Evolutionary conservation across 257 asterid species (phyloP).

Genomic region (Primulina tabacum): DNA sequence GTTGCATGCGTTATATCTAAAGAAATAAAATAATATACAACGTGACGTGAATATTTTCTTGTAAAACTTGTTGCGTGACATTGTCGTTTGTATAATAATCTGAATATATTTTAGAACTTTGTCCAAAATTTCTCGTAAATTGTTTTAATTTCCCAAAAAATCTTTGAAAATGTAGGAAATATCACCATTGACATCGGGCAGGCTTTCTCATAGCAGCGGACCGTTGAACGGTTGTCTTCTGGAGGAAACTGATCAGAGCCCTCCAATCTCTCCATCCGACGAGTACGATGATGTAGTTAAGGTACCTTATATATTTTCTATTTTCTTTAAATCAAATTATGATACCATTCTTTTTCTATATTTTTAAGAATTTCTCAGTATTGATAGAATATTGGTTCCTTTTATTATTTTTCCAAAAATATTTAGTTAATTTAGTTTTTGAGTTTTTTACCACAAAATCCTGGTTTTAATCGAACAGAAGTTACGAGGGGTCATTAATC

Average conservation of each 20-base stretch:
- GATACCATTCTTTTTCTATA: neutral
- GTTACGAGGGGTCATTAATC: neutral
- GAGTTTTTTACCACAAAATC: neutral
- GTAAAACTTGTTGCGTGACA: neutral
- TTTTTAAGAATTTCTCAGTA: neutral
- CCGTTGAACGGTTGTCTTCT: slow-evolving; percentile 76
- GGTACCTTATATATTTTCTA: slow-evolving; percentile 33
- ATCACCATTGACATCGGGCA: slow-evolving; percentile 94
- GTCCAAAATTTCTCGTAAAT: too few relatives aligned
- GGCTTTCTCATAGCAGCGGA: slow-evolving; percentile 97
- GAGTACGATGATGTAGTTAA: slow-evolving; percentile 95
- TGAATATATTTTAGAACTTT: neutral
- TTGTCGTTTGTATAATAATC: too few relatives aligned
- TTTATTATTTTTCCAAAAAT: too few relatives aligned
- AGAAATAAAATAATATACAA: neutral
- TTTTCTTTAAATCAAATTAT: neutral
- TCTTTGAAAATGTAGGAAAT: slow-evolving; percentile 55
- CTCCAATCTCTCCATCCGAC: slow-evolving; percentile 86
- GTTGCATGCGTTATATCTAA: neutral
- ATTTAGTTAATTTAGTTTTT: neutral
- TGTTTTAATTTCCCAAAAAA: too few relatives aligned
- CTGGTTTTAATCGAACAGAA: neutral
- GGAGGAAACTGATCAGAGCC: slow-evolving; percentile 73
- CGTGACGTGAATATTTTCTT: neutral
- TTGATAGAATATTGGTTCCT: neutral